These are phyloP conservation scores for Daldinia sp. DNA, from an alignment of 2,329 filamentous ascomycete genomes.

Conservation along the genomic window DNA sequence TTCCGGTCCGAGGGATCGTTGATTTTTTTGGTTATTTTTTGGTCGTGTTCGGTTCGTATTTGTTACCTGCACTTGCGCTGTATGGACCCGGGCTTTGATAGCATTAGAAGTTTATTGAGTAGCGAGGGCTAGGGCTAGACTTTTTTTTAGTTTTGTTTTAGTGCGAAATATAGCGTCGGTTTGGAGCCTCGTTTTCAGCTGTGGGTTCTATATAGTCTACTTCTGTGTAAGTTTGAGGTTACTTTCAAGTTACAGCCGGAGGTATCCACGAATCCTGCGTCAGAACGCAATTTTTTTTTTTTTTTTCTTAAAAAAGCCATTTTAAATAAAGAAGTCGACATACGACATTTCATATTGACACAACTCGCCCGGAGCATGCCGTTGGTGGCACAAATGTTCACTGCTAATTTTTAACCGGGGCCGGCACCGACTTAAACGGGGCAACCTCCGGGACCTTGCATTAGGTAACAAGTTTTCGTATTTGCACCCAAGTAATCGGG, in stretches of 20 bases:
- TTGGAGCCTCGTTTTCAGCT: constrained; percentile 5
- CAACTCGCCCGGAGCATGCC: neutral
- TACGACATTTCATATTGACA: neutral
- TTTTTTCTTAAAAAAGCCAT: neutral
- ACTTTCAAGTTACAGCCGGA: neutral
- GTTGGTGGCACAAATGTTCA: neutral
- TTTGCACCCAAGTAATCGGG: constrained; percentile 24
- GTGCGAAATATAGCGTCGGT: neutral
- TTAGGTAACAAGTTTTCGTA: constrained; percentile 27
- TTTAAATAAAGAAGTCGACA: neutral
- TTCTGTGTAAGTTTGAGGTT: neutral
- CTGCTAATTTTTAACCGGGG: constrained; percentile 20
- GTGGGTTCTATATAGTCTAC: neutral
- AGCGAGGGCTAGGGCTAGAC: constrained; percentile 1
- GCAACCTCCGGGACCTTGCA: constrained; percentile 23
- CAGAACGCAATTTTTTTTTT: neutral
- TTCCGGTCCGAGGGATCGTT: constrained; percentile 39
- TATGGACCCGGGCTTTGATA: neutral
- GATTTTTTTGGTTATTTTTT: constrained; percentile 10
- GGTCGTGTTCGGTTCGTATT: neutral
- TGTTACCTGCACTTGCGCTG: neutral
- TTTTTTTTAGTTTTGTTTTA: neutral
- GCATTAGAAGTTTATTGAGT: neutral
- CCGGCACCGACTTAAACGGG: constrained; percentile 12
- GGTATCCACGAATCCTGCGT: neutral